Base-by-base conservation (phyloP, 2,329 filamentous ascomycete species). In the Sordariomycetes sp. region DNA sequence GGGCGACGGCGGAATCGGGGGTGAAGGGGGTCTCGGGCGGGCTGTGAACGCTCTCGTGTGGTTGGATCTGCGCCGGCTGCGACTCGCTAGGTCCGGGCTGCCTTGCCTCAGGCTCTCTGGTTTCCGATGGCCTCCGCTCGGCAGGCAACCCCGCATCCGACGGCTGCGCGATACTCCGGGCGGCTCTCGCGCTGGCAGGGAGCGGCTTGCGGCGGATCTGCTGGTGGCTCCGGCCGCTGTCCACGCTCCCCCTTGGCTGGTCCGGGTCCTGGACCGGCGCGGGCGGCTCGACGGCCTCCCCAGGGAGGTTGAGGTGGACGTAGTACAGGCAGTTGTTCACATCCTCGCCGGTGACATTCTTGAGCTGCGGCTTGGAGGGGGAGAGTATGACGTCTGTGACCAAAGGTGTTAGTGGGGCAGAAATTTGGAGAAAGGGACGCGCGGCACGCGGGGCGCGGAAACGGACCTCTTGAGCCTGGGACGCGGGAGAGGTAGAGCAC, bases 401-500 rank as follows among this genome's bases (percentile, higher is more conserved):
- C n/a, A n/a, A 20, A 22, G 40, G 61, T 63, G 60, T 63, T 43
- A 59, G 59, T 50, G 46, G 46, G 46, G 46, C 46, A 22, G 5
- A 25, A 28, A 48, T 66, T 60, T 62, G 63, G 63, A 58, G 46
- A 22, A 12, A 24, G 8, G 46, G 11, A 22, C 20, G 46, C 18
- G 20, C 20, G 20, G 18, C 6, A 24, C 20, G 7, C n/a, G 46
- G 46, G n/a, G 3, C 46, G 48, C 55, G 55, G 24, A 60, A 51
- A 69, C 74, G 63, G 76, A 92, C 90, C 90, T 85, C 86, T 84
- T 62, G 89, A 96, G 24, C 93, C 93, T 1, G 94, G 94, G 0
- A 99, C 93, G 63, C 93, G 80, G 40, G 93, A 90, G 63, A 99
- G 95, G 72, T 99, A 99, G 48, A 99, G 80, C 2, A 86, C 85